Conservation (phyloP, 2,329 filamentous ascomycete genomes). For the Cladosporium cucumerinum region DNA sequence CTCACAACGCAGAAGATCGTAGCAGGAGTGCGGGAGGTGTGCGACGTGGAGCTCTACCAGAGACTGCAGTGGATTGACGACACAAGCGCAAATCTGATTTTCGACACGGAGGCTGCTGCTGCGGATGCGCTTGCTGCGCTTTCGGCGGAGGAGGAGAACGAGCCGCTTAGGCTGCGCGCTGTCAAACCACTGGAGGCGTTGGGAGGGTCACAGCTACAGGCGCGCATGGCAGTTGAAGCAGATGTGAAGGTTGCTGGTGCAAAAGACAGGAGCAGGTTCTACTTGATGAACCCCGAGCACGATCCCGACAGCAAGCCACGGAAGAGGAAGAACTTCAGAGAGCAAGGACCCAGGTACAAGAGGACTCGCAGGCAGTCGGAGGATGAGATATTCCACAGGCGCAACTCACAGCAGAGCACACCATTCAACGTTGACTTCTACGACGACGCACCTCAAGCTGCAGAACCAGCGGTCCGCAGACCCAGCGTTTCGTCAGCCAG, state of each 20-base stretch:
- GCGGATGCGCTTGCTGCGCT: constrained; percentile 53
- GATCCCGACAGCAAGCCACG: constrained; percentile 70
- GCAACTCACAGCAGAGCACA: constrained; percentile 12
- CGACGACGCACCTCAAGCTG: constrained; percentile 60
- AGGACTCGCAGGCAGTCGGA: constrained; percentile 18
- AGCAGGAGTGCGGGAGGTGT: constrained; percentile 64
- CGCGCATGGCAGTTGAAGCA: constrained; percentile 69
- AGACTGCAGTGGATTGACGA: constrained; percentile 95
- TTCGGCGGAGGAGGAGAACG: constrained; percentile 32
- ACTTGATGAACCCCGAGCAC: constrained; percentile 84
- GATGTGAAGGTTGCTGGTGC: constrained; percentile 82
- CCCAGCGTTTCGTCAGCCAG: constrained; percentile 25
- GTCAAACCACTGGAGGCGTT: constrained; percentile 67
- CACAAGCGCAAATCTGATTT: constrained; percentile 81
- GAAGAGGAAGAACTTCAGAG: constrained; percentile 16
- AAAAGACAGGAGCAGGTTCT: constrained; percentile 80
- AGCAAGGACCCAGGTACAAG: constrained; percentile 18
- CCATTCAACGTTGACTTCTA: constrained; percentile 76
- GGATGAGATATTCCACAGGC: constrained; percentile 8
- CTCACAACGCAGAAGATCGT: constrained; percentile 78
- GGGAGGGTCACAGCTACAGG: constrained; percentile 65
- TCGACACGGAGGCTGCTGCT: constrained; percentile 56
- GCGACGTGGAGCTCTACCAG: constrained; percentile 51
- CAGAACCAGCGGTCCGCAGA: neutral
- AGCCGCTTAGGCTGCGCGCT: constrained; percentile 60